A percentile compares a stretch with the other conserved stretches of the same genome.
Evolutionary conservation across 2,329 filamentous ascomycete species (phyloP).

Genomic region (Thelonectria rubi): DNA sequence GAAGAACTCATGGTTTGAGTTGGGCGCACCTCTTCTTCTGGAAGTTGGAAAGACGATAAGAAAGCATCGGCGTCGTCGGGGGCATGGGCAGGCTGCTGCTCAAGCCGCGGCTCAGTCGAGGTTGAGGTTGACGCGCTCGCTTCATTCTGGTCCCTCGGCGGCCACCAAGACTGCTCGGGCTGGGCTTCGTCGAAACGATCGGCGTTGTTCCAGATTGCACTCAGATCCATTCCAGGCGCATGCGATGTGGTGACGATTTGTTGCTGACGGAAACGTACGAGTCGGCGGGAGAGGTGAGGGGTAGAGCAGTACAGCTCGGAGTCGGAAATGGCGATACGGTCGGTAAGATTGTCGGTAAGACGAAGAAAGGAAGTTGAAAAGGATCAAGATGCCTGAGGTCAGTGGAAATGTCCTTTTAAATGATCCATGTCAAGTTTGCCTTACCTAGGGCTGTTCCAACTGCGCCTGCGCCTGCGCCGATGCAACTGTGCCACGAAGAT

Average conservation of each 20-base stretch:
- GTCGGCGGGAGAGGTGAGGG: not conserved
- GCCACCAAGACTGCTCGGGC: not conserved
- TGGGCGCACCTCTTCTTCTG: too few relatives aligned
- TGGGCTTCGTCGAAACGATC: not conserved
- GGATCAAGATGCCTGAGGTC: not conserved
- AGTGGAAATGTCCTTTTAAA: too few relatives aligned
- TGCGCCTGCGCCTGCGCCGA: too few relatives aligned
- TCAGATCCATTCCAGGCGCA: conserved; percentile 16
- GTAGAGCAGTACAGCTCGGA: too few relatives aligned
- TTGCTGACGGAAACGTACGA: not conserved
- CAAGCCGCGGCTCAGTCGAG: too few relatives aligned
- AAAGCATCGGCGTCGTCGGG: not conserved
- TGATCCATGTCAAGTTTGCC: too few relatives aligned
- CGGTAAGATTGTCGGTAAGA: not conserved
- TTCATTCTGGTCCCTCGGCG: too few relatives aligned
- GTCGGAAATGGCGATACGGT: too few relatives aligned
- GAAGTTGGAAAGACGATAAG: too few relatives aligned
- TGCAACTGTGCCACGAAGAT: too few relatives aligned
- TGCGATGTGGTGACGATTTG: not conserved
- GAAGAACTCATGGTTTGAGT: not conserved
- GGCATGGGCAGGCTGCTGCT: not conserved
- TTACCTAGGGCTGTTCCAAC: too few relatives aligned
- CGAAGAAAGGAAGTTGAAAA: not conserved
- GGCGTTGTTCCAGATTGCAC: conserved; percentile 4
- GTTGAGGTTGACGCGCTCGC: too few relatives aligned